These are phyloP conservation scores for Backusella circina DNA, from an alignment of 192 early-diverging fungal genomes.

Conservation along the genomic window DNA sequence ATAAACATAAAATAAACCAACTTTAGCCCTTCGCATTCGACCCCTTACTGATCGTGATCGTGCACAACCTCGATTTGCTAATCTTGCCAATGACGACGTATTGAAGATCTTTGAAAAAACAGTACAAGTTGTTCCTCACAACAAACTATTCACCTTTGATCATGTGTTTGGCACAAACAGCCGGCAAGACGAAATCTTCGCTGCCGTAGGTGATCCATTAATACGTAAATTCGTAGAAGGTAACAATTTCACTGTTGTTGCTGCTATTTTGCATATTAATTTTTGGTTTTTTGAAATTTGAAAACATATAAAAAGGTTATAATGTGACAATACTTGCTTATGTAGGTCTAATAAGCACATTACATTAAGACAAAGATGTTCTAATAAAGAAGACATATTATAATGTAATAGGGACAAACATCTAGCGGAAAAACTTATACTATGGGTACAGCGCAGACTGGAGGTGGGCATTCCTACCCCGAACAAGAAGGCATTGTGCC, in stretches of 20 bases:
- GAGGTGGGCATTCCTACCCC: conserved; percentile 15
- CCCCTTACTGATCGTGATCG: conserved; percentile 30
- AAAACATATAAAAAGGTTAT: conserved; percentile 66
- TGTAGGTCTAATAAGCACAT: conserved; percentile 40
- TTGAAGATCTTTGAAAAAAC: conserved; percentile 26
- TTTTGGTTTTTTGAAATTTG: neutral
- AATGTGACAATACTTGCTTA: conserved; percentile 94
- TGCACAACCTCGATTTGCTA: conserved; percentile 32
- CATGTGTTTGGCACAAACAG: conserved; percentile 34
- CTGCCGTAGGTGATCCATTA: conserved; percentile 15
- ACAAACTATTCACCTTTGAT: conserved; percentile 31
- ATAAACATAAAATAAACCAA: neutral
- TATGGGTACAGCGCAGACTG: conserved; percentile 76
- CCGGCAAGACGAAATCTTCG: conserved; percentile 29
- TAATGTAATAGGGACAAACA: conserved; percentile 60
- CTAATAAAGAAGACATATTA: neutral
- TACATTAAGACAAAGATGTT: neutral
- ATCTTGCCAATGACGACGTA: conserved; percentile 23
- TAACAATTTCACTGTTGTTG: neutral
- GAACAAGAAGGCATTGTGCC: conserved; percentile 60
- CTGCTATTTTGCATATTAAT: neutral
- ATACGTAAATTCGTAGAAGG: conserved; percentile 35
- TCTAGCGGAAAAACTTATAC: conserved; percentile 95
- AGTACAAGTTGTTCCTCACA: conserved; percentile 28
- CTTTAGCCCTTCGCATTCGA: conserved; percentile 28